Base-by-base conservation (phyloP, 169 alveolate genomes). In the Perkinsus olseni region DNA sequence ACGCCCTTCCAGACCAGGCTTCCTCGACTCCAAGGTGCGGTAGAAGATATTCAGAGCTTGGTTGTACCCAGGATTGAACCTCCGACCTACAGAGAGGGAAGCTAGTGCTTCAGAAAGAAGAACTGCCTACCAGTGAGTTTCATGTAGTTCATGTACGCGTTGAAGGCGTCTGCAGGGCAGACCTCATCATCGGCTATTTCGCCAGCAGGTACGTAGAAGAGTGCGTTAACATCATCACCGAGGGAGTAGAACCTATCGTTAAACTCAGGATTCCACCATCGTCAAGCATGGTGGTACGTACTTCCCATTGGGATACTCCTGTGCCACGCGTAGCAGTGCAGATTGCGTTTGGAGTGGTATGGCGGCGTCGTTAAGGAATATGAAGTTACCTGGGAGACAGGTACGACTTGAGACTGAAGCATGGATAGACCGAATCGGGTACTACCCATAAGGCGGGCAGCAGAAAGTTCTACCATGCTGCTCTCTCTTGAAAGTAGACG, bases 181-280 rank as follows among this genome's bases (percentile, higher is more conserved):
- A 92, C 36, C 74, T 92, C 40, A 34, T 74, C 92, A 6, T 31
- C 45, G 0, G 38, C n/a, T 28, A 62, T 94, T 91, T 48, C 93
- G 0, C 11, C 91, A n/a, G 74, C 74, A 1, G 94, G 96, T 37
- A 93, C 94, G 48, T 90, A 94, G 92, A 93, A 94, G 50, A 94
- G 91, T 13, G 94, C 93, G 91, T 90, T 93, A 31, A 94, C 96
- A 90, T 94, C 96, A 11, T 90, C 94, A 31, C 96, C 96, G 17
- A 94, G 94, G 4, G 93, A 91, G 48, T 34, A 92, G 93, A 92
- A 40, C 91, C 92, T 92, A 13, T 11, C 45, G 3, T 8, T 38
- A 17, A 3, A 36, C 91, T 48, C 74, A 48, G 20, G 74, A 36
- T 31, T 0, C 39, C 13, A 13, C 39, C 38, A n/a, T 38, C 40